Evolutionary conservation across 306 rosid species (phyloP), one percentile per base, ranked within the genome.

Genomic region (Quercus mongolica): DNA sequence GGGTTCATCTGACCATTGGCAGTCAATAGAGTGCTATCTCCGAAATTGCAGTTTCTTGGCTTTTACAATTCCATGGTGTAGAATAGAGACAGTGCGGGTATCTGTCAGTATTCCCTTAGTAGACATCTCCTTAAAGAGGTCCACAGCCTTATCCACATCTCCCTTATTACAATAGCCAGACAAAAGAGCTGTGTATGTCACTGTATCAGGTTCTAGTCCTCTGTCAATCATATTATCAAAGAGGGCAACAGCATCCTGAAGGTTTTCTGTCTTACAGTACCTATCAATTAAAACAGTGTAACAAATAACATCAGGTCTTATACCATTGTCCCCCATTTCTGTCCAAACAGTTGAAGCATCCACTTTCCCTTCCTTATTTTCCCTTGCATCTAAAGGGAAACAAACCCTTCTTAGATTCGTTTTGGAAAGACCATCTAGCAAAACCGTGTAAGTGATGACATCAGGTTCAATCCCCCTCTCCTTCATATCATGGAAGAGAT

Each of bases 221-320:
- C 76, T 71, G 12, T 76, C 86, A 51, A 85, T 75, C 93, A 92
- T 92, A 78, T 88, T 80, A 51, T 89, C 81, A 74, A 82, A 88
- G 71, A 92, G 89, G 35, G 56, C 46, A 67, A 88, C 5, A 71
- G 94, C 98, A 62, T 85, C 86, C 79, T 74, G 80, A 80, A 83
- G 79, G 82, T 83, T 88, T 70, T 85, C 82, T 59, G 75, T 61
- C 87, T 89, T 89, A 75, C 90, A 74, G 26, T 81, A 77, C 59
- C 85, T 85, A 77, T 92, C 96, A 75, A 90, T 85, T 84, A 94
- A 77, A 81, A 92, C 92, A 73, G 98, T 92, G 83, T 85, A 94
- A 76, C 81, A 81, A 78, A 89, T 87, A 59, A 83, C 87, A 81
- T 94, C 91, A 2, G 90, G 94, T 82, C 59, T 88, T 74, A 90